Conservation (phyloP, 805 yeast genomes). For the Candida argentea region DNA sequence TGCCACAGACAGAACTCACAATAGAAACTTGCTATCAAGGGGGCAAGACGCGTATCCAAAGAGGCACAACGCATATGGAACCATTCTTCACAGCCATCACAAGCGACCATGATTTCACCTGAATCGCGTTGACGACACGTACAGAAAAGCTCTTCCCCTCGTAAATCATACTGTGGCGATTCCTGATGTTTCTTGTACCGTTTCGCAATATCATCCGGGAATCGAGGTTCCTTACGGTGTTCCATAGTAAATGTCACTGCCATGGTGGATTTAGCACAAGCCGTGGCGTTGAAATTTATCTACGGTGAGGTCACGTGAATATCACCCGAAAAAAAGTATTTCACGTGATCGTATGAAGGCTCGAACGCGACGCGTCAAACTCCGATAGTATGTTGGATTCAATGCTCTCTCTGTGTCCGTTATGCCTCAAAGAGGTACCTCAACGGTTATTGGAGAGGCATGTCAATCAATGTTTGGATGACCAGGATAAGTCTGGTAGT, state of each 20-base stretch:
- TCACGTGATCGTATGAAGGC: too few relatives aligned
- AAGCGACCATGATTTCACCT: conserved; percentile 83
- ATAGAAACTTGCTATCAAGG: conserved; percentile 52
- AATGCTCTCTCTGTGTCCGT: conserved; percentile 20
- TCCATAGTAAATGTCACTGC: conserved; percentile 14
- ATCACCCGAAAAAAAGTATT: too few relatives aligned
- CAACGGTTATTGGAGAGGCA: conserved; percentile 23
- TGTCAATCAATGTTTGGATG: conserved; percentile 31
- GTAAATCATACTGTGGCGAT: conserved; percentile 32
- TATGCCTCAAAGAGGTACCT: conserved; percentile 20
- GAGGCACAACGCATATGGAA: conserved; percentile 75
- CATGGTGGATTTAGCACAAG: too few relatives aligned
- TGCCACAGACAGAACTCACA: conserved; percentile 65
- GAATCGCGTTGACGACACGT: conserved; percentile 69
- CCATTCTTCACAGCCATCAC: conserved; percentile 96
- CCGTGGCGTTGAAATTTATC: too few relatives aligned
- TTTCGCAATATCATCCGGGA: conserved; percentile 26
- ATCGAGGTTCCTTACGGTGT: conserved; percentile 1
- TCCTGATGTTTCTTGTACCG: conserved; percentile 26
- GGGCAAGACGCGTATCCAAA: conserved; percentile 38
- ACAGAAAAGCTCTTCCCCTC: conserved; percentile 63
- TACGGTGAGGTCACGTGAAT: too few relatives aligned
- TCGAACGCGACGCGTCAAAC: too few relatives aligned
- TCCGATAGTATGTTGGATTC: too few relatives aligned
- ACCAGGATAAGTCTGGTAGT: conserved; percentile 14